Percentiles rank a stretch among this genome's conserved stretches.
These are phyloP conservation scores for Naegleria fowleri DNA, from an alignment of 208 protist species.

Conservation along the genomic window DNA sequence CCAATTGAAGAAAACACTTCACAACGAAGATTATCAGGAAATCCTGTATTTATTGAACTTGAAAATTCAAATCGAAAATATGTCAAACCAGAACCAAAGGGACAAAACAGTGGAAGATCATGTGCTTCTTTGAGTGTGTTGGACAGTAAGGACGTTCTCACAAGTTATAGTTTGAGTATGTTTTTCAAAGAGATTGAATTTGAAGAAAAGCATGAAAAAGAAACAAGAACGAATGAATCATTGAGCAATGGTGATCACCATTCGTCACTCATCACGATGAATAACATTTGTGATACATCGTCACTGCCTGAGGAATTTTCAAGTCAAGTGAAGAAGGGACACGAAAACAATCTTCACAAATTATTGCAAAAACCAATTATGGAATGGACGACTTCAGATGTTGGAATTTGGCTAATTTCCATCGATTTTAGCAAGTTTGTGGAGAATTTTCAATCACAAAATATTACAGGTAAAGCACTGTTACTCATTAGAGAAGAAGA, in stretches of 20 bases:
- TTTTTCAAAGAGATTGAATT: background rate
- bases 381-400: background rate
- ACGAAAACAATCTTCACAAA: background rate
- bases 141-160: background rate
- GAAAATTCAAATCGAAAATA: background rate
- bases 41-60: background rate
- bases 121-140: background rate
- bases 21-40: background rate
- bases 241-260: background rate
- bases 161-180: background rate
- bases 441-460: background rate
- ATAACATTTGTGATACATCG: too few relatives aligned
- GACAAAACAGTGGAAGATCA: background rate
- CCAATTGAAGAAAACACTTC: background rate
- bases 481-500: background rate
- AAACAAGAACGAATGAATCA: background rate
- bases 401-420: background rate
- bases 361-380: background rate
- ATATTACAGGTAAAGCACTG: background rate
- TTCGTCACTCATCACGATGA: too few relatives aligned
- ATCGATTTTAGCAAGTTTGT: slow-evolving; percentile 1
- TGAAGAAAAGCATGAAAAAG: background rate
- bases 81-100: background rate
- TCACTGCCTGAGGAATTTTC: background rate
- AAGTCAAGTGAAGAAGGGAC: background rate